Conservation (phyloP, 768 basidiomycete genomes). For the Leccinum subgranulosum region DNA sequence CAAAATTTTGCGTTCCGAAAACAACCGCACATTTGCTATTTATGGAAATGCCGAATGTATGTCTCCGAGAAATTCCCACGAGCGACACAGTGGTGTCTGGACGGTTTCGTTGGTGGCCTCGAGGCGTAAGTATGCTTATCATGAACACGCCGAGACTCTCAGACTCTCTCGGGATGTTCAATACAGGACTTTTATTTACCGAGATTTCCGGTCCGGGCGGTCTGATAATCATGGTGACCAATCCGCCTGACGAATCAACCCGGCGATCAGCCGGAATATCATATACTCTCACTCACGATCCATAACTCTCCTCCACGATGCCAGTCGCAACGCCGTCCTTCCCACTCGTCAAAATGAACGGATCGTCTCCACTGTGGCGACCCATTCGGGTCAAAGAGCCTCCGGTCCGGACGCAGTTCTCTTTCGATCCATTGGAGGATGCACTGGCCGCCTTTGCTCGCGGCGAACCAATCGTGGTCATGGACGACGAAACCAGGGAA, state of each 20-base stretch:
- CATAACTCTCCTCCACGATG: constrained; percentile 1
- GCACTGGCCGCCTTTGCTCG: constrained; percentile 71
- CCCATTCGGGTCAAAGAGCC: constrained; percentile 20
- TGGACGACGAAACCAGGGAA: constrained; percentile 95
- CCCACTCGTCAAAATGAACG: constrained; percentile 11
- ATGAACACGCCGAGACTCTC: too few species aligned
- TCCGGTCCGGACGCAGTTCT: constrained; percentile 38
- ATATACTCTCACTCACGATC: not conserved
- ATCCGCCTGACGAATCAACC: not conserved
- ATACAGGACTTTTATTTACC: not conserved
- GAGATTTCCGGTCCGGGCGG: not conserved
- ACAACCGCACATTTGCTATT: not conserved
- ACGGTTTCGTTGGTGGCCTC: too few species aligned
- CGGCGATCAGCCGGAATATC: not conserved
- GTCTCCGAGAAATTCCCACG: not conserved
- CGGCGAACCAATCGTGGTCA: constrained; percentile 93
- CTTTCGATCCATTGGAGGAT: constrained; percentile 79
- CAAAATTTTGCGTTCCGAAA: constrained; percentile 10
- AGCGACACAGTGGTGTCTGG: not conserved
- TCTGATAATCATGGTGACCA: too few species aligned
- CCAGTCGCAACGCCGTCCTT: constrained; percentile 2
- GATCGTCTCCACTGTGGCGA: constrained; percentile 15
- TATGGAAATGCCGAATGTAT: not conserved
- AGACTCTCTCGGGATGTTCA: too few species aligned
- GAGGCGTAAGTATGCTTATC: too few species aligned